A percentile compares a stretch with the other conserved stretches of the same genome.
Conservation (phyloP, 179 eudicot genomes). For the Heliamphora pulchella region DNA sequence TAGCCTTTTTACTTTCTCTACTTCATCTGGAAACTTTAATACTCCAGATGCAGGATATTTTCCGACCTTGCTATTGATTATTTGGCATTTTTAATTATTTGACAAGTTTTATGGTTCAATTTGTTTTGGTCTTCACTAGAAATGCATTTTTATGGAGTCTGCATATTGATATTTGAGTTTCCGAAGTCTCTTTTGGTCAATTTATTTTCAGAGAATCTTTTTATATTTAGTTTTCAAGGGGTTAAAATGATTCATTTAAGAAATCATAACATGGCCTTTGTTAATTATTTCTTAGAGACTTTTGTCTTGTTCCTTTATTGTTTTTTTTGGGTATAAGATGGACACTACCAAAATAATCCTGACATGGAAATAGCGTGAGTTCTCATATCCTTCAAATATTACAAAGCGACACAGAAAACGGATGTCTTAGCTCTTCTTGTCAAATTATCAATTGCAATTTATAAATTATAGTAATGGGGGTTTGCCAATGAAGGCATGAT, state of each 20-base stretch:
- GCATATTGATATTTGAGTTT: background rate
- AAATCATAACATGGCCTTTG: background rate
- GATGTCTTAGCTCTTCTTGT: background rate
- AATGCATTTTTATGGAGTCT: background rate
- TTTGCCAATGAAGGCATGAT: background rate
- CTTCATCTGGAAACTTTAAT: background rate
- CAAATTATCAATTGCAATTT: background rate
- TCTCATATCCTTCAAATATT: background rate
- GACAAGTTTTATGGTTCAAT: constrained; percentile 2
- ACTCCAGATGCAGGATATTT: background rate
- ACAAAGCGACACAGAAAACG: no score
- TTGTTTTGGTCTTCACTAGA: background rate
- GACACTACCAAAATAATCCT: background rate
- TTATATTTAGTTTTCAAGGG: background rate
- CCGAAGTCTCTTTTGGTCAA: background rate
- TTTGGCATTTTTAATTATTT: background rate
- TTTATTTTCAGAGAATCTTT: background rate
- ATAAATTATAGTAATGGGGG: background rate
- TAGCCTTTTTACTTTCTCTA: constrained; percentile 7
- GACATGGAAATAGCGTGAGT: background rate
- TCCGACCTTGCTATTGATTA: constrained; percentile 1
- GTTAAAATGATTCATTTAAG: background rate
- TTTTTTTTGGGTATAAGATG: background rate
- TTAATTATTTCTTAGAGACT: background rate
- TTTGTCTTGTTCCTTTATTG: background rate